Evolutionary conservation across 108 stramenopile species (phyloP).

Genomic region (Conticribra weissflogii): DNA sequence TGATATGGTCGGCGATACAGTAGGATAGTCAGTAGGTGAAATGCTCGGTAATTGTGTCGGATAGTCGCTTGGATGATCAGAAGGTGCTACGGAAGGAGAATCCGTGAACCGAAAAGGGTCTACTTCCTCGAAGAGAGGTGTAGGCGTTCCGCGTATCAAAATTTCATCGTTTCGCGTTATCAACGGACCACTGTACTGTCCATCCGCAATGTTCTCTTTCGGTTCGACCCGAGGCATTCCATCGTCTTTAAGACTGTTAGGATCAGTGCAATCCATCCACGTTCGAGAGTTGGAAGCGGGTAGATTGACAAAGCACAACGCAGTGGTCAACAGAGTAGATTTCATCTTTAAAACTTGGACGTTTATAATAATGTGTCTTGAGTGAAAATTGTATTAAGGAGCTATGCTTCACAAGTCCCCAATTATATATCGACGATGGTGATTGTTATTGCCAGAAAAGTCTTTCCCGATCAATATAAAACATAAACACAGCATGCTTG

Average conservation of each 20-base stretch:
- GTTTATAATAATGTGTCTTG: no score
- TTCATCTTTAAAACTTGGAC: no score
- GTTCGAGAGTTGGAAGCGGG: not conserved
- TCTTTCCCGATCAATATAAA: no score
- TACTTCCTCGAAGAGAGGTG: slow-evolving; percentile 12
- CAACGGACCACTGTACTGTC: no score
- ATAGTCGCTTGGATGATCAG: not conserved
- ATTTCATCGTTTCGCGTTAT: not conserved
- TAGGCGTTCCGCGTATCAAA: not conserved
- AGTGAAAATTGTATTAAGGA: no score
- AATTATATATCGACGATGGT: no score
- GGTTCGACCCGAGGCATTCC: slow-evolving; percentile 4
- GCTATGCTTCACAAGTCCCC: no score
- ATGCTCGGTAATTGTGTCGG: slow-evolving; percentile 7
- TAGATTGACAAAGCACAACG: not conserved
- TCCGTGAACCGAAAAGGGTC: slow-evolving; percentile 5
- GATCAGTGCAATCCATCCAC: slow-evolving; percentile 4
- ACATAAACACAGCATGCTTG: no score
- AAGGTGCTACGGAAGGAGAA: not conserved
- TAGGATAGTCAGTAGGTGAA: slow-evolving; percentile 10
- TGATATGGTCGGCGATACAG: slow-evolving; percentile 5
- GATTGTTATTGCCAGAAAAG: no score
- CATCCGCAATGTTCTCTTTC: no score
- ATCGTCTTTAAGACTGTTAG: not conserved
- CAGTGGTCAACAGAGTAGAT: no score